A percentile compares a stretch with the other conserved stretches of the same genome.
These are phyloP conservation scores for Tricholomella constricta DNA, from an alignment of 768 basidiomycete species.

Conservation along the genomic window DNA sequence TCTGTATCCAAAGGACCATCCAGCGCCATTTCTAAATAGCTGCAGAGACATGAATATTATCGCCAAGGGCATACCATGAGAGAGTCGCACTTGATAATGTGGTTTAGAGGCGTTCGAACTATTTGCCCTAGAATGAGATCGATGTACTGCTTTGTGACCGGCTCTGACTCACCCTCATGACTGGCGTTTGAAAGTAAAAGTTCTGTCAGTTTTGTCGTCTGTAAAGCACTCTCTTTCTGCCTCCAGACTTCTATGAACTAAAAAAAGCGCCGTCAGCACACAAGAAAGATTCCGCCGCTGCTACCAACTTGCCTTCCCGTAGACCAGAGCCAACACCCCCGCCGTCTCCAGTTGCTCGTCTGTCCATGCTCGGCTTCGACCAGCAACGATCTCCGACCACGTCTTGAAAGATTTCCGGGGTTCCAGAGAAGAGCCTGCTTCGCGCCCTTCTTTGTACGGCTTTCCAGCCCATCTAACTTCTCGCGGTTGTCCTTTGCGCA, in stretches of 20 bases:
- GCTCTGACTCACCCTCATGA: conserved; percentile 60
- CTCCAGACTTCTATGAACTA: conserved; percentile 87
- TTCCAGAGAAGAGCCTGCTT: conserved; percentile 49
- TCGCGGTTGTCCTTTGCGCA: conserved; percentile 73
- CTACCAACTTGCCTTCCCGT: conserved; percentile 56
- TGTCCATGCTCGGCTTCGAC: conserved; percentile 71
- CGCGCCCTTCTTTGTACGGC: conserved; percentile 49
- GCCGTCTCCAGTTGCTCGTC: conserved; percentile 85
- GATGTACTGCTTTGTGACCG: background rate
- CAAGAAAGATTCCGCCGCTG: background rate
- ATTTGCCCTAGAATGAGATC: background rate
- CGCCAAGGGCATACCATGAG: too few species aligned
- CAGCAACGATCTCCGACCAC: conserved; percentile 76
- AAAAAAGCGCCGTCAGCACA: background rate
- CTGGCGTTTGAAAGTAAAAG: conserved; percentile 78
- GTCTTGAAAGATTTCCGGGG: conserved; percentile 79
- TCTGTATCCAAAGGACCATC: conserved; percentile 73
- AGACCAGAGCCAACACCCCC: conserved; percentile 75
- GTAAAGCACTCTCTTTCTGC: conserved; percentile 74
- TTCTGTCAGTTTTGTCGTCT: conserved; percentile 72
- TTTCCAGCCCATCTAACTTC: conserved; percentile 81
- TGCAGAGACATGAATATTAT: conserved; percentile 20
- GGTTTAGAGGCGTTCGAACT: conserved; percentile 79
- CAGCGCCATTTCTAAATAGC: conserved; percentile 80
- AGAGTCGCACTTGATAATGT: conserved; percentile 71